These are phyloP conservation scores for Trypanosomatidae sp. DNA, from an alignment of 208 protist species.

Conservation along the genomic window DNA sequence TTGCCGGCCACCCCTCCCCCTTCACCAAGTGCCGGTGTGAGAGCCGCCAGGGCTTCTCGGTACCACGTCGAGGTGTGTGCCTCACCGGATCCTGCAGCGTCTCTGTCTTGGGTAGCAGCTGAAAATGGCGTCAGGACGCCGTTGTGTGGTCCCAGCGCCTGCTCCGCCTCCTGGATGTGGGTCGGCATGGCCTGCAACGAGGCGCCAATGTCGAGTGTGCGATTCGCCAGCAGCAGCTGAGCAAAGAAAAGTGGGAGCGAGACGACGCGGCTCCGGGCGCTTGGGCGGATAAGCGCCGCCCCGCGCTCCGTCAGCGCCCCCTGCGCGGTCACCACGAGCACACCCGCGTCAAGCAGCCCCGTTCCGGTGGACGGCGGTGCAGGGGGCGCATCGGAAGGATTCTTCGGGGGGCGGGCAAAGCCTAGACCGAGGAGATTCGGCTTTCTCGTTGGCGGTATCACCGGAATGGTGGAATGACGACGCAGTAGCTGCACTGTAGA, in stretches of 20 bases:
- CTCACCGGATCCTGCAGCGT: neutral
- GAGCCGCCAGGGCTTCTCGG: conserved; percentile 11
- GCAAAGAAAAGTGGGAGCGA: conserved; percentile 49
- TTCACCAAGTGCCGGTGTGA: conserved; percentile 2
- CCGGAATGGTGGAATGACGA: conserved; percentile 11
- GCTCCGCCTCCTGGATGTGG: conserved; percentile 20
- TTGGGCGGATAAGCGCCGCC: conserved; percentile 34
- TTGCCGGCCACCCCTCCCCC: conserved; percentile 17
- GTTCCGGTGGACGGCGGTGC: neutral
- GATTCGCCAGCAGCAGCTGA: conserved; percentile 54
- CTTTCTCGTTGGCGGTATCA: too few species aligned
- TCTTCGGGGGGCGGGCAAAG: conserved; percentile 7
- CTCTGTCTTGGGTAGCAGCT: neutral
- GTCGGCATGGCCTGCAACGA: conserved; percentile 21
- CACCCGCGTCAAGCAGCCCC: conserved; percentile 45
- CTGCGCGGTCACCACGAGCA: conserved; percentile 38
- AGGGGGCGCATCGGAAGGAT: neutral
- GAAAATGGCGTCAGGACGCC: conserved; percentile 5
- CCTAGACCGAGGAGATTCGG: neutral
- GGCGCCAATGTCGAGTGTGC: conserved; percentile 39
- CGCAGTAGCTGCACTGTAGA: conserved; percentile 25
- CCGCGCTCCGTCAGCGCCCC: conserved; percentile 67
- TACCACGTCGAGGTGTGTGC: conserved; percentile 12
- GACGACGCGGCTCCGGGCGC: conserved; percentile 40
- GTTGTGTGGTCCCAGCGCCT: conserved; percentile 1